phyloP scores from a whole-genome alignment of 257 asterid species.

The Thymus quinquecostatus region DNA sequence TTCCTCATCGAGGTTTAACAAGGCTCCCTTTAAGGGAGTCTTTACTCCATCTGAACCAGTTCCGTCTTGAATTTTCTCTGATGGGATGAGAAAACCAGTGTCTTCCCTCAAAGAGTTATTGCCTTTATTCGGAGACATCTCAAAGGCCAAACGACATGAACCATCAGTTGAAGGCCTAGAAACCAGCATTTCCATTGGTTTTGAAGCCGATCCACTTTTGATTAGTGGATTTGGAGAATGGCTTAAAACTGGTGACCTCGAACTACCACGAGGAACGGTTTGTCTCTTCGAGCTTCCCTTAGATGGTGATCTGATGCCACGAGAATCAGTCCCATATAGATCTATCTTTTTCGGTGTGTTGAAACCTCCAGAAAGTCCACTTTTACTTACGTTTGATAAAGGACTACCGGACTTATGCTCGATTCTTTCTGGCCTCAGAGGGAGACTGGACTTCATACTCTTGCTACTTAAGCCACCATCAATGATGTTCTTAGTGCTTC shows the following conservation, averaged over 20 bases:
- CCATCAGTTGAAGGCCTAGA: slow-evolving; percentile 39
- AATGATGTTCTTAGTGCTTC: slow-evolving; percentile 47
- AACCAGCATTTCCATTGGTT: slow-evolving; percentile 34
- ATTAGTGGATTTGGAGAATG: slow-evolving; percentile 31
- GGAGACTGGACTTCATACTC: slow-evolving; percentile 41
- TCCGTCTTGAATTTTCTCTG: slow-evolving; percentile 37
- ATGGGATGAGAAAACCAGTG: slow-evolving; percentile 35
- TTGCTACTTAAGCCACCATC: slow-evolving; percentile 32
- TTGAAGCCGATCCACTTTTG: slow-evolving; percentile 32
- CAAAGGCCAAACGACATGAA: slow-evolving; percentile 23
- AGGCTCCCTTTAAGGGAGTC: slow-evolving; percentile 37
- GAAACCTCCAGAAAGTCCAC: slow-evolving; percentile 36
- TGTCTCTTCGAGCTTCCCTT: slow-evolving; percentile 40
- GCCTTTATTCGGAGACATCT: slow-evolving; percentile 33
- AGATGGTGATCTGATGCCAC: slow-evolving; percentile 40
- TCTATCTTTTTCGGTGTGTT: slow-evolving; percentile 34
- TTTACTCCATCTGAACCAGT: slow-evolving; percentile 30
- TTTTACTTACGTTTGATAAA: slow-evolving; percentile 30
- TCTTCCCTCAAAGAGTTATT: slow-evolving; percentile 26
- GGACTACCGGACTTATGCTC: slow-evolving; percentile 43
- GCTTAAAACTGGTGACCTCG: slow-evolving; percentile 43
- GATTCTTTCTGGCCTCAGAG: slow-evolving; percentile 41
- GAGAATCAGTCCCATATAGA: slow-evolving; percentile 31
- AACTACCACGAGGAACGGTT: slow-evolving; percentile 36
- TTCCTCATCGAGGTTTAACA: slow-evolving; percentile 39